A percentile compares a stretch with the other conserved stretches of the same genome.
phyloP scores from a whole-genome alignment of 345 rosid species.

The Psidium guajava region DNA sequence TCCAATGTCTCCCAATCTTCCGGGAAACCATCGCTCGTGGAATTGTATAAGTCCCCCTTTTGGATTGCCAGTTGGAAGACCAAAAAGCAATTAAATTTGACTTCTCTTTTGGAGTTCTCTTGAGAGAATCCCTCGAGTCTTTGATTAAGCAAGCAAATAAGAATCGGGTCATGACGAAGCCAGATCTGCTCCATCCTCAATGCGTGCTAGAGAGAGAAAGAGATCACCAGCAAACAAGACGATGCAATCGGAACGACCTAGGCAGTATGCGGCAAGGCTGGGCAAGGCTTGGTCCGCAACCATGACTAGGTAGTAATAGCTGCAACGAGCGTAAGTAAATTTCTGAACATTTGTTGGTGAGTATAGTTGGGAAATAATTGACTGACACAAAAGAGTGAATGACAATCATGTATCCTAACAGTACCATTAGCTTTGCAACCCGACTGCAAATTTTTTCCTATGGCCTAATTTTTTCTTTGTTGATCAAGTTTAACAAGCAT shows the following conservation, averaged over 20 bases:
- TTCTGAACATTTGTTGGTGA: background rate
- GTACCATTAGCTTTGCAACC: background rate
- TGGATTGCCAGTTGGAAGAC: background rate
- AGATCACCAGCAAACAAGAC: background rate
- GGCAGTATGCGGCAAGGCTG: background rate
- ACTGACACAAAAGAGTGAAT: background rate
- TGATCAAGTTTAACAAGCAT: background rate
- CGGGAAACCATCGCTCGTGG: background rate
- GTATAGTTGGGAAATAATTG: background rate
- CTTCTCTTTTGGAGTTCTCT: background rate
- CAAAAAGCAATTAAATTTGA: background rate
- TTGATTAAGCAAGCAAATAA: background rate
- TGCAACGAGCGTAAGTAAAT: background rate
- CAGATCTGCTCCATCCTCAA: background rate
- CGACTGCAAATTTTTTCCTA: background rate
- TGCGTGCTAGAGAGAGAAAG: background rate
- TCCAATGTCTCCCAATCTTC: background rate
- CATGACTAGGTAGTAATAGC: background rate
- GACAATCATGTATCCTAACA: background rate
- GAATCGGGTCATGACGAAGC: background rate
- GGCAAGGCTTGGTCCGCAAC: background rate
- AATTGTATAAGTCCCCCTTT: background rate
- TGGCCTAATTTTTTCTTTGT: background rate
- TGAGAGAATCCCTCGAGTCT: background rate
- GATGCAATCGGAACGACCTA: background rate